Conservation (phyloP, 768 basidiomycete species). For the Kwoniella sp. region DNA sequence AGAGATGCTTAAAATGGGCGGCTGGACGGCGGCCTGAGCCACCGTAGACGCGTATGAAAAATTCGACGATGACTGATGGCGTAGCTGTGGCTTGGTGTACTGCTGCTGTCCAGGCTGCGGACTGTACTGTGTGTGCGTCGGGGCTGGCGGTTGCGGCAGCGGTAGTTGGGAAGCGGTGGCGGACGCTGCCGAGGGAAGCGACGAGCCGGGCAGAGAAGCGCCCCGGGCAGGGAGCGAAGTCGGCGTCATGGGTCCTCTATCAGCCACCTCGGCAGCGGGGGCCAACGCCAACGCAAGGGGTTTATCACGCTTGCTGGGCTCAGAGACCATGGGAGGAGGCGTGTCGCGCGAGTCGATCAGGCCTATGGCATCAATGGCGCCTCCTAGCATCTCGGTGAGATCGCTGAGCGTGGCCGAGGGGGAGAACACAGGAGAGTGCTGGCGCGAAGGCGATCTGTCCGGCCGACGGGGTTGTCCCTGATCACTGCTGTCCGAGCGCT, state of each 20-base stretch:
- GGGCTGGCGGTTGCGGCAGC: too few species aligned
- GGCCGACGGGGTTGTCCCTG: conserved; percentile 20
- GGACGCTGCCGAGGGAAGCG: not conserved
- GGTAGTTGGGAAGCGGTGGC: not conserved
- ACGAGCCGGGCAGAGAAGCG: conserved; percentile 9
- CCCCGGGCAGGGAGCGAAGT: conserved; percentile 15
- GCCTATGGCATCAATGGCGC: conserved; percentile 44
- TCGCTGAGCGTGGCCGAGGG: conserved; percentile 29
- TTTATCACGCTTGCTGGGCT: conserved; percentile 15
- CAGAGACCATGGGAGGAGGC: conserved; percentile 33
- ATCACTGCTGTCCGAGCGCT: not conserved
- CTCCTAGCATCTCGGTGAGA: conserved; percentile 42
- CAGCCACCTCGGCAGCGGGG: conserved; percentile 12
- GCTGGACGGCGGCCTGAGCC: conserved; percentile 1
- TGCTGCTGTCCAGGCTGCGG: not conserved
- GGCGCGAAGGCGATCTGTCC: conserved; percentile 17
- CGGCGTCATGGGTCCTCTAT: conserved; percentile 16
- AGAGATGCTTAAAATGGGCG: conserved; percentile 5
- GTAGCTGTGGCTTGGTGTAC: conserved; percentile 10
- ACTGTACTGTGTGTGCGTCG: not conserved
- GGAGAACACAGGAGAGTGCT: conserved; percentile 10
- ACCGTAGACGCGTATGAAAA: conserved; percentile 11
- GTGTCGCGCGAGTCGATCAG: conserved; percentile 39
- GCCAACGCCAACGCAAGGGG: conserved; percentile 7
- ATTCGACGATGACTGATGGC: conserved; percentile 12